These are phyloP conservation scores for Novymonas esmeraldas DNA, from an alignment of 208 protist species.

Conservation along the genomic window DNA sequence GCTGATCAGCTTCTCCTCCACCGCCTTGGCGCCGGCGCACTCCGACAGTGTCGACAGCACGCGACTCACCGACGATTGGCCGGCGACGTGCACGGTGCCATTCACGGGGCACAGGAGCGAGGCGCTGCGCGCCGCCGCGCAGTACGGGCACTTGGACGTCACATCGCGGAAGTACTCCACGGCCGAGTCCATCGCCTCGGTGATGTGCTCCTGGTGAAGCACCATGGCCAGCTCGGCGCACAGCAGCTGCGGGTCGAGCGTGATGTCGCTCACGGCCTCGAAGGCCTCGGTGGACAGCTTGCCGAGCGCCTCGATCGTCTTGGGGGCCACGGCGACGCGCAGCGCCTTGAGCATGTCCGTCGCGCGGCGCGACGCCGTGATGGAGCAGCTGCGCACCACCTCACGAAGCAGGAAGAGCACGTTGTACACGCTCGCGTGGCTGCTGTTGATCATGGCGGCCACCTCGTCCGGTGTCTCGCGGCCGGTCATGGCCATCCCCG, in stretches of 20 bases:
- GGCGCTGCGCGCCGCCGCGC: slow-evolving; percentile 61
- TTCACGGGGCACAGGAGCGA: slow-evolving; percentile 78
- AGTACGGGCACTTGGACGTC: slow-evolving; percentile 73
- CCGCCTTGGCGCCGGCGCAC: slow-evolving; percentile 72
- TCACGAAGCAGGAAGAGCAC: slow-evolving; percentile 88
- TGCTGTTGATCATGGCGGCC: slow-evolving; percentile 58
- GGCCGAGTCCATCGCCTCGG: slow-evolving; percentile 80
- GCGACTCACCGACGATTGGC: slow-evolving; percentile 67
- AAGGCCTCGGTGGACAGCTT: slow-evolving; percentile 83
- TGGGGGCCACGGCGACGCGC: slow-evolving; percentile 73
- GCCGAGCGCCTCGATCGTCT: slow-evolving; percentile 85
- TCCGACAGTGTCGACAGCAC: slow-evolving; percentile 84
- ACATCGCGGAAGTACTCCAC: slow-evolving; percentile 82
- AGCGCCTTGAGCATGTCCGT: slow-evolving; percentile 87
- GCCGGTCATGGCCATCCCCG: slow-evolving; percentile 87
- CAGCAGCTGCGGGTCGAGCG: slow-evolving; percentile 83
- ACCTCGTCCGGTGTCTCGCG: slow-evolving; percentile 75
- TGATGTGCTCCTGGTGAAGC: slow-evolving; percentile 83
- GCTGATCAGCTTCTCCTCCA: slow-evolving; percentile 74
- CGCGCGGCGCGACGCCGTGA: slow-evolving; percentile 72
- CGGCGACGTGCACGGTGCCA: slow-evolving; percentile 79
- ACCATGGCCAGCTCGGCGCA: slow-evolving; percentile 93
- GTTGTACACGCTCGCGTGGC: slow-evolving; percentile 86
- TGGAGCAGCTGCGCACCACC: slow-evolving; percentile 84
- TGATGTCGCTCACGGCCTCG: slow-evolving; percentile 54